A percentile compares a stretch with the other conserved stretches of the same genome.
phyloP scores from a whole-genome alignment of 805 yeast species.

The Candida xiaguanensis region DNA sequence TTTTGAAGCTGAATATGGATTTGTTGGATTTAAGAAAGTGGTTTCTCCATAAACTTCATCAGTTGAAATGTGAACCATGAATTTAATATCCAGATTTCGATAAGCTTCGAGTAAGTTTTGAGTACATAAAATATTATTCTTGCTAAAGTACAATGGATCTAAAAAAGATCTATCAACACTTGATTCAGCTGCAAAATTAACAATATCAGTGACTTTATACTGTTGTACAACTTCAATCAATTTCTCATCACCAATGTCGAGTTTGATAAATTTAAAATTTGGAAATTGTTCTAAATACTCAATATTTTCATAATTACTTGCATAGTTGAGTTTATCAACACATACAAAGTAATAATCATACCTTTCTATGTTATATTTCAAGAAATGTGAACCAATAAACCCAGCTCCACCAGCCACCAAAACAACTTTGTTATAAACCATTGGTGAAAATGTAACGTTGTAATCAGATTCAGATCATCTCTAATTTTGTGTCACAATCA shows the following conservation, averaged over 20 bases:
- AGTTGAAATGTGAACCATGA: constrained; percentile 49
- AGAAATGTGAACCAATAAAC: constrained; percentile 50
- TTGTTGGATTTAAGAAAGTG: constrained; percentile 49
- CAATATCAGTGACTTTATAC: constrained; percentile 20
- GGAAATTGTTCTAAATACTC: constrained; percentile 9
- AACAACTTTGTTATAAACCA: constrained; percentile 16
- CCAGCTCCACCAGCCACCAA: constrained; percentile 59
- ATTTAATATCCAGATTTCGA: constrained; percentile 13
- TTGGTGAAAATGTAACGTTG: constrained; percentile 12
- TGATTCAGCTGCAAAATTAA: constrained; percentile 55
- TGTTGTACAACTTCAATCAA: constrained; percentile 2
- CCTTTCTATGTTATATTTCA: constrained; percentile 27
- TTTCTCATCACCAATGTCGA: constrained; percentile 33
- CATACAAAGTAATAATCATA: constrained; percentile 35
- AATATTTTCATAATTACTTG: constrained; percentile 29
- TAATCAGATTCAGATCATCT: constrained; percentile 2
- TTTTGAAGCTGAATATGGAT: constrained; percentile 56
- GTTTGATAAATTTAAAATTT: constrained; percentile 21
- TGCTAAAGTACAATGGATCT: constrained; percentile 40
- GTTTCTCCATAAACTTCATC: constrained; percentile 58
- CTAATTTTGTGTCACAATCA: neutral
- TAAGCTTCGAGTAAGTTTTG: constrained; percentile 45
- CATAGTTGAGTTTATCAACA: constrained; percentile 46
- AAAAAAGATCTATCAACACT: constrained; percentile 51
- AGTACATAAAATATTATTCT: constrained; percentile 44